These are phyloP conservation scores for Neocucurbitaria cava DNA, from an alignment of 2,329 filamentous ascomycete genomes.

Conservation along the genomic window DNA sequence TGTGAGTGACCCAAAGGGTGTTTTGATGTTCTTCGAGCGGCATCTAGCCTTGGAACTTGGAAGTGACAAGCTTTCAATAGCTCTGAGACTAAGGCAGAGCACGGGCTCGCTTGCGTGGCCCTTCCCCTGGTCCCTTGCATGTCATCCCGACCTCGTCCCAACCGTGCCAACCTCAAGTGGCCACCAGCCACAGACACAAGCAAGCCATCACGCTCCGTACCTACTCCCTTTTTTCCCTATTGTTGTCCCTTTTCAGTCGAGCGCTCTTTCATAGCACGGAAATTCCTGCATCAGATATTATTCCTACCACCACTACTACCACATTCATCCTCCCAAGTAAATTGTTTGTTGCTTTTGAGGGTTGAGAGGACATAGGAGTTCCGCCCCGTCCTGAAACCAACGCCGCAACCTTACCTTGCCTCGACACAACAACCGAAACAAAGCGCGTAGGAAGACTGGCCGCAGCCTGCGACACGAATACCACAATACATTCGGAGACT, in stretches of 20 bases:
- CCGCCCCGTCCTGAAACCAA: slow-evolving; percentile 17
- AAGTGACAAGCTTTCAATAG: background rate
- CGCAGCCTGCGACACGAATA: slow-evolving; percentile 29
- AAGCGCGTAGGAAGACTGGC: slow-evolving; percentile 14
- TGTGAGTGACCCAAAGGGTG: background rate
- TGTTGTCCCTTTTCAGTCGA: slow-evolving; percentile 2
- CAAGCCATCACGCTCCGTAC: too few relatives aligned
- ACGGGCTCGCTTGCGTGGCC: slow-evolving; percentile 2
- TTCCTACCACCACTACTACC: too few relatives aligned
- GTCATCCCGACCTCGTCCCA: slow-evolving; percentile 12
- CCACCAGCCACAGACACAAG: slow-evolving; percentile 19
- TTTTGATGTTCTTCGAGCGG: background rate
- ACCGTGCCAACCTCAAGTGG: slow-evolving; percentile 22
- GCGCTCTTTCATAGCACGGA: background rate
- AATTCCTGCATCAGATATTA: background rate
- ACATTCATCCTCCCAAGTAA: too few relatives aligned
- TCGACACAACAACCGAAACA: slow-evolving; percentile 23
- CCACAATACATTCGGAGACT: slow-evolving; percentile 19
- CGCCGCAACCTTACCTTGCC: slow-evolving; percentile 9
- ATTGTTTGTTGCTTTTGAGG: too few relatives aligned
- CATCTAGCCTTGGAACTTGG: background rate
- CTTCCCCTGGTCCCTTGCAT: slow-evolving; percentile 18
- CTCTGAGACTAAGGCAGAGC: background rate
- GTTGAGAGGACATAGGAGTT: too few relatives aligned
- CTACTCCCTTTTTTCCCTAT: background rate